These are phyloP conservation scores for Exophiala phaeomuriformis DNA, from an alignment of 2,329 filamentous ascomycete genomes.

Conservation along the genomic window DNA sequence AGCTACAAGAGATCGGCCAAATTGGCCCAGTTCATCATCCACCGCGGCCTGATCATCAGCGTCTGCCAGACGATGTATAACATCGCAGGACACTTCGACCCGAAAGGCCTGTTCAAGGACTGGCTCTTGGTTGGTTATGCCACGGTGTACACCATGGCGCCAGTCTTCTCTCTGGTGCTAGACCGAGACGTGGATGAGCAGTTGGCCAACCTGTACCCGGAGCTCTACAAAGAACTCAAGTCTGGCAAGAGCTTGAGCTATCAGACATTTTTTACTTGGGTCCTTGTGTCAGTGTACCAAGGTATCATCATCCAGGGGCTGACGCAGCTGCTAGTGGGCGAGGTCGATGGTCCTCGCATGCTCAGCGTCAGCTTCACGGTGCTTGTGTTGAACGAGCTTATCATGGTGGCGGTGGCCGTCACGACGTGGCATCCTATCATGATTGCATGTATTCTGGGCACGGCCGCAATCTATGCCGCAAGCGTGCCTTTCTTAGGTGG, in stretches of 20 bases:
- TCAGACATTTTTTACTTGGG: constrained; percentile 94
- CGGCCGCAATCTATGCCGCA: constrained; percentile 69
- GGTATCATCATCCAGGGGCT: constrained; percentile 93
- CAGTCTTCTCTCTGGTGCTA: constrained; percentile 86
- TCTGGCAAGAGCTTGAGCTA: constrained; percentile 80
- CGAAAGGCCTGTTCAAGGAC: constrained; percentile 88
- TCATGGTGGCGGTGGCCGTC: constrained; percentile 95
- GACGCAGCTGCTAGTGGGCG: constrained; percentile 75
- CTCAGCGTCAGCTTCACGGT: constrained; percentile 88
- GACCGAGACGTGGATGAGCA: constrained; percentile 93
- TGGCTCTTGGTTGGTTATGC: constrained; percentile 97
- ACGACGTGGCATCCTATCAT: constrained; percentile 96
- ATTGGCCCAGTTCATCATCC: constrained; percentile 95
- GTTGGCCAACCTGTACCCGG: constrained; percentile 88
- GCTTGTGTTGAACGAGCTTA: constrained; percentile 84
- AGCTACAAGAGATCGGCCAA: constrained; percentile 95
- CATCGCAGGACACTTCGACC: constrained; percentile 85
- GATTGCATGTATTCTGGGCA: constrained; percentile 77
- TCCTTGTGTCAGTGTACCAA: constrained; percentile 89
- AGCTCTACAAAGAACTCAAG: constrained; percentile 96
- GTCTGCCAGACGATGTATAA: constrained; percentile 98
- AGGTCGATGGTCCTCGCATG: constrained; percentile 61
- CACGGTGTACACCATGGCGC: constrained; percentile 87
- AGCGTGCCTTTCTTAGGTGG: constrained; percentile 76
- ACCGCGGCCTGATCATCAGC: constrained; percentile 87